These are phyloP conservation scores for Wallacemonas sp. DNA, from an alignment of 208 protist genomes.

Conservation along the genomic window DNA sequence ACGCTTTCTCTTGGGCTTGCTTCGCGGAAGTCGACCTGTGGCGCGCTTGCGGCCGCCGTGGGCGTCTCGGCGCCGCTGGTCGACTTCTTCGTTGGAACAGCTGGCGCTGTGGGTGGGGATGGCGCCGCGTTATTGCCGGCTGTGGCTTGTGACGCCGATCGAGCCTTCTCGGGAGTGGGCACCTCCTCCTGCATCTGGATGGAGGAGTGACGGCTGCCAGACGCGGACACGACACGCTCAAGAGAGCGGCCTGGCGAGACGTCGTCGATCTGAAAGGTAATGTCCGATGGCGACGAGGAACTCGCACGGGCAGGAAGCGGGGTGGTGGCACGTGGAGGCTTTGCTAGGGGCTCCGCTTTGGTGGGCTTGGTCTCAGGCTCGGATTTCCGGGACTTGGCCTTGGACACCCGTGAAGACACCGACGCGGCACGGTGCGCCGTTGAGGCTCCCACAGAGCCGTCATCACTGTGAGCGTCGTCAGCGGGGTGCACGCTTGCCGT, in stretches of 20 bases:
- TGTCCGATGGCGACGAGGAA: constrained; percentile 4
- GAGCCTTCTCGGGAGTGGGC: constrained; percentile 6
- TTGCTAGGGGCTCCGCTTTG: not conserved
- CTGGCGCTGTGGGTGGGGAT: no score
- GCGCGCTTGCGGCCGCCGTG: not conserved
- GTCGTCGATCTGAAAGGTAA: constrained; percentile 12
- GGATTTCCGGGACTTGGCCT: not conserved
- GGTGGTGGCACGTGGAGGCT: not conserved
- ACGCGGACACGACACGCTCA: not conserved
- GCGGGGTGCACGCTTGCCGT: no score
- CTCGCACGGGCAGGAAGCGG: not conserved
- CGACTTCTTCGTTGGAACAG: not conserved
- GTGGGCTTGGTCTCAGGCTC: not conserved
- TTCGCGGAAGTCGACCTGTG: no score
- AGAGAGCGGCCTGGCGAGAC: constrained; percentile 2
- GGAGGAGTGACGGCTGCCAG: not conserved
- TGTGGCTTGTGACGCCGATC: not conserved
- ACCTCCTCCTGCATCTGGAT: constrained; percentile 1
- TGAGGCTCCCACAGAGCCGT: not conserved
- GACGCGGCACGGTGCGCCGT: not conserved
- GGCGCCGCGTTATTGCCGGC: no score
- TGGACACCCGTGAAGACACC: not conserved
- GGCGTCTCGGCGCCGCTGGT: not conserved
- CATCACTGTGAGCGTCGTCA: not conserved
- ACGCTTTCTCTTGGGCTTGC: no score